A percentile compares a stretch with the other conserved stretches of the same genome.
phyloP scores from a whole-genome alignment of 768 basidiomycete species.

The Leccinum subgranulosum region DNA sequence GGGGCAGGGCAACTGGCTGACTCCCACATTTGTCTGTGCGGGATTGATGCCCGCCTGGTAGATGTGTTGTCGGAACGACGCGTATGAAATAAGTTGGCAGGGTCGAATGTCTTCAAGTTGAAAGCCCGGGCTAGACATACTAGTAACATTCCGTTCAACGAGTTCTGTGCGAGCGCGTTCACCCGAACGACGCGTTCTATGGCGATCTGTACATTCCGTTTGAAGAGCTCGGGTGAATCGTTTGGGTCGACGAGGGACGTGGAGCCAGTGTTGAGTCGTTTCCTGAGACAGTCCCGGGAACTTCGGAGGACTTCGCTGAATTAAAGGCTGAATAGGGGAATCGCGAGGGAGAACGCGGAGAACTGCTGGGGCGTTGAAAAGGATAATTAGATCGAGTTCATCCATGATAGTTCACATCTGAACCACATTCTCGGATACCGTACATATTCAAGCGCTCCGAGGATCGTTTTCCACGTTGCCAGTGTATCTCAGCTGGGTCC shows the following conservation, averaged over 20 bases:
- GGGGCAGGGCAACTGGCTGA: too few relatives aligned
- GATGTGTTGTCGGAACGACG: slow-evolving; percentile 50
- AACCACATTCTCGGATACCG: too few relatives aligned
- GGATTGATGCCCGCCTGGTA: slow-evolving; percentile 29
- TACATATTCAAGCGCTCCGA: too few relatives aligned
- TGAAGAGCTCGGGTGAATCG: slow-evolving; percentile 56
- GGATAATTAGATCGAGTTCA: too few relatives aligned
- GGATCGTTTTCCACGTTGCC: too few relatives aligned
- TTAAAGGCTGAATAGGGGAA: slow-evolving; percentile 10
- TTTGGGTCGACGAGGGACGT: slow-evolving; percentile 43
- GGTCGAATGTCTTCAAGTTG: neutral
- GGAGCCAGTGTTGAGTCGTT: slow-evolving; percentile 5
- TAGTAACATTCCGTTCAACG: slow-evolving; percentile 56
- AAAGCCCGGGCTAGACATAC: slow-evolving; percentile 15
- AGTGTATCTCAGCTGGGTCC: too few relatives aligned
- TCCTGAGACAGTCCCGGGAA: slow-evolving; percentile 27
- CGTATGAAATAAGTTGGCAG: neutral
- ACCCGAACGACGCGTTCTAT: slow-evolving; percentile 50
- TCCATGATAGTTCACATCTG: too few relatives aligned
- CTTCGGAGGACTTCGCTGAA: slow-evolving; percentile 7
- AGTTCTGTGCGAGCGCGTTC: slow-evolving; percentile 46
- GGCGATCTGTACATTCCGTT: slow-evolving; percentile 49
- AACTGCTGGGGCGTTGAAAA: slow-evolving; percentile 7
- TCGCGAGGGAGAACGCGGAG: slow-evolving; percentile 16
- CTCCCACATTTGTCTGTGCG: too few relatives aligned